Base-by-base conservation (phyloP, 148 eudicot genomes). In the Oxyria digyna region DNA sequence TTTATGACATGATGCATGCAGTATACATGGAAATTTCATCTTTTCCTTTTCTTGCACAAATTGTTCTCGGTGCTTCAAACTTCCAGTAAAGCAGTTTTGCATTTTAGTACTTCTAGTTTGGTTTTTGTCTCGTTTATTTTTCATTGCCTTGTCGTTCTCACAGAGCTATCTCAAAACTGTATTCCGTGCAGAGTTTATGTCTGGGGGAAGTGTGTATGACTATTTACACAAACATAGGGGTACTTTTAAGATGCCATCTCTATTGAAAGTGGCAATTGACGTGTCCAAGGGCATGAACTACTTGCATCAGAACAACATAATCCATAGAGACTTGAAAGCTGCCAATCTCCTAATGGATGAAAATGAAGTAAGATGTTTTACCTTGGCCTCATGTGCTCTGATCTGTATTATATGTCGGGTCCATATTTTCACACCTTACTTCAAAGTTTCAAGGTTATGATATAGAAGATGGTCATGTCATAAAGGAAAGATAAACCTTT, bases 271-370 rank as follows among this genome's bases (percentile, higher is more conserved):
- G 42, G 96, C 93, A 32, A 83, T 95, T 69, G 99, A 91, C 81
- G 77, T 95, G 69, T 88, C 96, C 21, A 95, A 91, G 81, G 99
- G 99, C 42, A 95, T 95, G 99, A 87, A 91, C 80, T 95, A 95
- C 81, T 83, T 95, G 80, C 99, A 95, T 77, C 99, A 95, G 77
- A 95, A 95, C 78, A 88, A 91, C 74, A 95, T 95, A 65, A 88
- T 94, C 72, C 99, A 94, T 73, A 83, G 99, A 75, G 99, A 94
- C 79, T 74, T 94, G 80, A 94, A 95, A 82, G 97, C 99, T 78
- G 97, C 99, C 71, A 94, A 95, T 80, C 97, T 95, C 79, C 80
- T 95, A 74, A 87, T 95, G 97, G 97, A 95, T 83, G 99, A 95
- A 79, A 88, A 95, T 73, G 96, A 95, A 77, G 99, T 91, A 79